phyloP scores from a whole-genome alignment of 805 yeast genomes.

The Yamadazyma akitaensis region DNA sequence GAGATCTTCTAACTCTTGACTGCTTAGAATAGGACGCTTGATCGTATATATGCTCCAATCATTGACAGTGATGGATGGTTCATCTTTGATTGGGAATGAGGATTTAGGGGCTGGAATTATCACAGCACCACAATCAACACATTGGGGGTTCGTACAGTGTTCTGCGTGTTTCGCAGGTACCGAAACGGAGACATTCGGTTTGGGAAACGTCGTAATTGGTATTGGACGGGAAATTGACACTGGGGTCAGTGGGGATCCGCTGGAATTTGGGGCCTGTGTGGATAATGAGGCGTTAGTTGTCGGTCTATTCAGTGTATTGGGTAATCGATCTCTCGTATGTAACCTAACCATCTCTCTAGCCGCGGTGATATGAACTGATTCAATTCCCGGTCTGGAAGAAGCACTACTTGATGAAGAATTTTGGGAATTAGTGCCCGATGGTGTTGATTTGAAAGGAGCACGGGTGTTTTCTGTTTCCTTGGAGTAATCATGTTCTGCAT shows the following conservation, averaged over 20 bases:
- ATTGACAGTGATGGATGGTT: constrained; percentile 65
- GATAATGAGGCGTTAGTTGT: neutral
- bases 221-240: neutral
- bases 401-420: neutral
- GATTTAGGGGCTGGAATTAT: constrained; percentile 78
- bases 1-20: constrained; percentile 68
- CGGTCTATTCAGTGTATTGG: constrained; percentile 1
- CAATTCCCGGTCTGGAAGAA: constrained; percentile 35
- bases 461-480: neutral
- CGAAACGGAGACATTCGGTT: constrained; percentile 11
- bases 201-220: constrained; percentile 1
- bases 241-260: neutral
- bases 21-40: constrained; percentile 73
- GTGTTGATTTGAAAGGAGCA: neutral
- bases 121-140: constrained; percentile 65
- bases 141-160: constrained; percentile 43
- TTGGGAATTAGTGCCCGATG: neutral
- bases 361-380: constrained; percentile 51
- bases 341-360: constrained; percentile 62
- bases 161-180: constrained; percentile 43
- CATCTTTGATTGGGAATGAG: constrained; percentile 56
- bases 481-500: neutral
- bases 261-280: neutral
- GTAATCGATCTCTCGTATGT: constrained; percentile 44
- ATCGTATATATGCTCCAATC: constrained; percentile 75